phyloP scores from a whole-genome alignment of 2,329 filamentous ascomycete species.

The Colletotrichum sp. region DNA sequence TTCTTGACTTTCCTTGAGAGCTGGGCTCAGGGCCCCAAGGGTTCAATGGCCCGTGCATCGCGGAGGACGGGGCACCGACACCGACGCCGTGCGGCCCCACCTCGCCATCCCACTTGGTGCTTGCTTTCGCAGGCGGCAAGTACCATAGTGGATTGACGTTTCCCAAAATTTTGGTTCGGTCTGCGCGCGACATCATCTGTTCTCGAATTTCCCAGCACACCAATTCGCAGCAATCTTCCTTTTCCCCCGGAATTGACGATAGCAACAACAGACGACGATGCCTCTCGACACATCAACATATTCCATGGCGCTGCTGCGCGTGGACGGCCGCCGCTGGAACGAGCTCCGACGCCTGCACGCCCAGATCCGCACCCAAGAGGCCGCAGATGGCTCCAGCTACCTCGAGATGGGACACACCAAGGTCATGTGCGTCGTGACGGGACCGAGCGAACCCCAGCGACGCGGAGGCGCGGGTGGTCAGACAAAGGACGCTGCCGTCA shows the following conservation, averaged over 20 bases:
- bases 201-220: too few relatives aligned
- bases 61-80: not conserved
- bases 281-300: conserved; percentile 95
- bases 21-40: not conserved
- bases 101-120: conserved; percentile 3
- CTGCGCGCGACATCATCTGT: not conserved
- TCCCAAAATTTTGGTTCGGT: conserved; percentile 12
- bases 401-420: conserved; percentile 98
- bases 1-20: not conserved
- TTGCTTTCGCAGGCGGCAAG: not conserved
- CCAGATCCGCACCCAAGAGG: conserved; percentile 89
- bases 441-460: conserved; percentile 72
- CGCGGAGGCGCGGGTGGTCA: conserved; percentile 31
- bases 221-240: not conserved
- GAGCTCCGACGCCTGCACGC: conserved; percentile 88
- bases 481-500: conserved; percentile 67
- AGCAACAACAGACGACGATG: conserved; percentile 57
- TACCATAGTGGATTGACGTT: conserved; percentile 8
- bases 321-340: conserved; percentile 93
- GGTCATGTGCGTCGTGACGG: conserved; percentile 89
- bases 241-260: not conserved
- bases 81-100: conserved; percentile 16
- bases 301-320: conserved; percentile 80
- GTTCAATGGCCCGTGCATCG: not conserved
- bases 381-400: conserved; percentile 91